phyloP scores from a whole-genome alignment of 2,329 filamentous ascomycete species.

The Pseudocercospora pini-densiflorae region DNA sequence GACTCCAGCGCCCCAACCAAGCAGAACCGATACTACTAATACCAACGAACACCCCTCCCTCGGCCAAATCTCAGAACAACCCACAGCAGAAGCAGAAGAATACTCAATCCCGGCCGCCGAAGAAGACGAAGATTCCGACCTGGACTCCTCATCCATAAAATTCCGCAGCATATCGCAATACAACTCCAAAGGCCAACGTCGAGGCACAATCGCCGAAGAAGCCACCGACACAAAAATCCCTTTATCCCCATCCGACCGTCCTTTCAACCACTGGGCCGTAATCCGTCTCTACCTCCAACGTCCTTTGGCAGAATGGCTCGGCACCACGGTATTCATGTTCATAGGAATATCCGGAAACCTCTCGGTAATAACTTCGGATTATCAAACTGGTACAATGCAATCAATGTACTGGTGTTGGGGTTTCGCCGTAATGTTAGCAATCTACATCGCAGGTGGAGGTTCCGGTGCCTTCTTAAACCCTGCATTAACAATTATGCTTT shows the following conservation, averaged over 20 bases:
- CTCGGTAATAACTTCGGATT: constrained; percentile 47
- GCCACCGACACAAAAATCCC: constrained; percentile 7
- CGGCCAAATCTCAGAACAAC: background rate
- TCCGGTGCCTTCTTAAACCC: constrained; percentile 56
- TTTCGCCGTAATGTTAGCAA: constrained; percentile 57
- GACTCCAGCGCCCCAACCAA: background rate
- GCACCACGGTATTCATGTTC: constrained; percentile 44
- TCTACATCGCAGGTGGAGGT: constrained; percentile 49
- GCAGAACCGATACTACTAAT: background rate
- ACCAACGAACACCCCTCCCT: background rate
- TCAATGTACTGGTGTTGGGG: constrained; percentile 53
- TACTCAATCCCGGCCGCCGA: constrained; percentile 3
- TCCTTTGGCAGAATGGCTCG: constrained; percentile 65
- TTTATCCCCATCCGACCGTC: background rate
- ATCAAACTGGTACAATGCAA: constrained; percentile 29
- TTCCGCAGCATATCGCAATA: constrained; percentile 13
- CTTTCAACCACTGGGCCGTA: constrained; percentile 56
- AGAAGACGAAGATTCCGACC: background rate
- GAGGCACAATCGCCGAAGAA: constrained; percentile 20
- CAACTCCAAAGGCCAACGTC: constrained; percentile 12
- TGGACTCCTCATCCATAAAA: constrained; percentile 9
- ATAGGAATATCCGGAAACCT: constrained; percentile 35
- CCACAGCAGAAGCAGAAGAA: background rate
- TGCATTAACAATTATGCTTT: constrained; percentile 49
- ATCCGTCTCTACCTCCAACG: constrained; percentile 59